These are phyloP conservation scores for Cytidiella melzeri DNA, from an alignment of 768 basidiomycete genomes.

Conservation along the genomic window DNA sequence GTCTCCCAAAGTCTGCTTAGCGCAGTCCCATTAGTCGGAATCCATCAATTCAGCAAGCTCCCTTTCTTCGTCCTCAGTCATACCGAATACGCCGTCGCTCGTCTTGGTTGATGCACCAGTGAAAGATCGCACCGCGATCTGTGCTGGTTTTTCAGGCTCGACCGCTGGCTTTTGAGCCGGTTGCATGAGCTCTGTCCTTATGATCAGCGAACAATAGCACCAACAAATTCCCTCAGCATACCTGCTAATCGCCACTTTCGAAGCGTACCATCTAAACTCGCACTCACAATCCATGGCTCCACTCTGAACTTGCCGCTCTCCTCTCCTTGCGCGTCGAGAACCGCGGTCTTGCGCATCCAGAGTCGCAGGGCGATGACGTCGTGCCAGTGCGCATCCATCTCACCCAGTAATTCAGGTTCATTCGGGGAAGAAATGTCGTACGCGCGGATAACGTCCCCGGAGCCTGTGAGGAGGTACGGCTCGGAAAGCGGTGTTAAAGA, in stretches of 20 bases:
- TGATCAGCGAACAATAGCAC: background rate
- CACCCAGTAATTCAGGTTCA: slow-evolving; percentile 64
- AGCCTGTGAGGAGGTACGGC: slow-evolving; percentile 74
- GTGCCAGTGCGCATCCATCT: slow-evolving; percentile 85
- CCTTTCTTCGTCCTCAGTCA: slow-evolving; percentile 87
- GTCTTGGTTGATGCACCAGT: slow-evolving; percentile 24
- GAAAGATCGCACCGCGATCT: too few species aligned
- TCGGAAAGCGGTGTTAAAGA: slow-evolving; percentile 55
- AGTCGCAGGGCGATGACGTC: slow-evolving; percentile 73
- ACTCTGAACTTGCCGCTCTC: slow-evolving; percentile 26
- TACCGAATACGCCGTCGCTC: slow-evolving; percentile 27
- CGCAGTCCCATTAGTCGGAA: background rate
- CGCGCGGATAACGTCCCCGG: slow-evolving; percentile 76
- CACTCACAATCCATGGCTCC: slow-evolving; percentile 79
- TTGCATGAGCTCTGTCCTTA: background rate
- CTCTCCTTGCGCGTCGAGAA: slow-evolving; percentile 39
- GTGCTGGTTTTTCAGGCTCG: background rate
- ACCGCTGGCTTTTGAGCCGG: background rate
- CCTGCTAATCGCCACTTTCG: slow-evolving; percentile 75
- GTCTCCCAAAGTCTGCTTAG: background rate
- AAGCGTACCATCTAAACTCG: slow-evolving; percentile 82
- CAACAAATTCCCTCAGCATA: too few species aligned
- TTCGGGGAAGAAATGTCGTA: slow-evolving; percentile 70
- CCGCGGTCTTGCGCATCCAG: slow-evolving; percentile 54
- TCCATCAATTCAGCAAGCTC: slow-evolving; percentile 80